These are phyloP conservation scores for Naumovozyma castellii DNA, from an alignment of 805 yeast species.

Conservation along the genomic window DNA sequence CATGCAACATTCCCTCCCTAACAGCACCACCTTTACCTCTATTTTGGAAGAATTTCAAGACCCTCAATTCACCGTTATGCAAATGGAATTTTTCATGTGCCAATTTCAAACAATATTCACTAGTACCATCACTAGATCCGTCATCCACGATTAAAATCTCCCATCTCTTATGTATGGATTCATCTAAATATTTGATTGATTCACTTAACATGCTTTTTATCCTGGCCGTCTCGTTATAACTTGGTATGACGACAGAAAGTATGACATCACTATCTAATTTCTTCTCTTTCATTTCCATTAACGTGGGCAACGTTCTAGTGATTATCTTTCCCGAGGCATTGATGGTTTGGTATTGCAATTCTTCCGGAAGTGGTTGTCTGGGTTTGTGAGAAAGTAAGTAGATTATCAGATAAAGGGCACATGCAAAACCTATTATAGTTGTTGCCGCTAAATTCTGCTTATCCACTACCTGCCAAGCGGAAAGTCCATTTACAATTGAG, in stretches of 20 bases:
- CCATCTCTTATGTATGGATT: conserved; percentile 26
- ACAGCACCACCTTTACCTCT: conserved; percentile 98
- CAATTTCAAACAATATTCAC: conserved; percentile 57
- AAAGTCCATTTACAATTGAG: no score
- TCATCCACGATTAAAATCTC: conserved; percentile 88
- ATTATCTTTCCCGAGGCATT: conserved; percentile 22
- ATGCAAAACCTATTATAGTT: not conserved
- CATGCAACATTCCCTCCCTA: conserved; percentile 75
- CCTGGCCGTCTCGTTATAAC: conserved; percentile 77
- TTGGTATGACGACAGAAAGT: conserved; percentile 81
- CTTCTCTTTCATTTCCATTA: conserved; percentile 4
- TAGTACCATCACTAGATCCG: conserved; percentile 78
- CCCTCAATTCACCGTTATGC: conserved; percentile 54
- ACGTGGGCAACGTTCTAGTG: conserved; percentile 25
- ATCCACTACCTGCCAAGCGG: no score
- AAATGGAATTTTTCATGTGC: conserved; percentile 37
- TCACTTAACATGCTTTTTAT: conserved; percentile 66
- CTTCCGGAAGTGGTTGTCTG: conserved; percentile 44
- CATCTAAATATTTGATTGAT: conserved; percentile 44
- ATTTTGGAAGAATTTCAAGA: conserved; percentile 59
- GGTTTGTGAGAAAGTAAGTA: conserved; percentile 55
- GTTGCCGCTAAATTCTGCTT: not conserved
- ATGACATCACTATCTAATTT: conserved; percentile 34
- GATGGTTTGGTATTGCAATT: conserved; percentile 46
- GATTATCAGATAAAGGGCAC: conserved; percentile 30